Evolutionary conservation across 2,329 filamentous ascomycete genomes (phyloP).

Genomic region (Orbilia javanica): DNA sequence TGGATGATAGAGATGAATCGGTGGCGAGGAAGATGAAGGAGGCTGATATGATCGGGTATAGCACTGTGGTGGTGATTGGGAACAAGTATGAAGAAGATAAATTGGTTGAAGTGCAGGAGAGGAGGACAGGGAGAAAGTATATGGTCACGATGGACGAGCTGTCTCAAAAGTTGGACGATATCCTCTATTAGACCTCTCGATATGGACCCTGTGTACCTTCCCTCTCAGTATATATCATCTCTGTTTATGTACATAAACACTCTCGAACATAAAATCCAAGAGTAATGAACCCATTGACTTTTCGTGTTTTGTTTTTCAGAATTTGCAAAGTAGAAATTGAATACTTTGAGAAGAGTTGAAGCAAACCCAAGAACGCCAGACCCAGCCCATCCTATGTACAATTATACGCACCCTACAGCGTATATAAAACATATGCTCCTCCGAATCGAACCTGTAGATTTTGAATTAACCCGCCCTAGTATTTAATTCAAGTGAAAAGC

Average conservation of each 20-base stretch:
- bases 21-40: conserved; percentile 90
- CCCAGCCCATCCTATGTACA: conserved; percentile 26
- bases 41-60: conserved; percentile 89
- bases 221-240: neutral
- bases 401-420: conserved; percentile 1
- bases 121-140: conserved; percentile 74
- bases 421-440: too few species aligned
- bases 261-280: neutral
- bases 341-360: conserved; percentile 47
- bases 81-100: conserved; percentile 73
- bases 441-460: neutral
- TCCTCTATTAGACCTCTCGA: conserved; percentile 11
- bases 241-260: neutral
- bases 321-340: neutral
- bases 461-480: neutral
- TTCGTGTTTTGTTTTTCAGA: neutral
- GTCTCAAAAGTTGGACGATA: conserved; percentile 62
- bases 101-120: conserved; percentile 82
- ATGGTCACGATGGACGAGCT: conserved; percentile 71
- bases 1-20: conserved; percentile 78
- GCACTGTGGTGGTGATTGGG: conserved; percentile 83
- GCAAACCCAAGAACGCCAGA: conserved; percentile 26
- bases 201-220: neutral
- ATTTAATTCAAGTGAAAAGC: neutral
- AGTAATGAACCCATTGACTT: neutral